phyloP scores from a whole-genome alignment of 2,329 filamentous ascomycete genomes.

The Colletotrichum higginsianum region DNA sequence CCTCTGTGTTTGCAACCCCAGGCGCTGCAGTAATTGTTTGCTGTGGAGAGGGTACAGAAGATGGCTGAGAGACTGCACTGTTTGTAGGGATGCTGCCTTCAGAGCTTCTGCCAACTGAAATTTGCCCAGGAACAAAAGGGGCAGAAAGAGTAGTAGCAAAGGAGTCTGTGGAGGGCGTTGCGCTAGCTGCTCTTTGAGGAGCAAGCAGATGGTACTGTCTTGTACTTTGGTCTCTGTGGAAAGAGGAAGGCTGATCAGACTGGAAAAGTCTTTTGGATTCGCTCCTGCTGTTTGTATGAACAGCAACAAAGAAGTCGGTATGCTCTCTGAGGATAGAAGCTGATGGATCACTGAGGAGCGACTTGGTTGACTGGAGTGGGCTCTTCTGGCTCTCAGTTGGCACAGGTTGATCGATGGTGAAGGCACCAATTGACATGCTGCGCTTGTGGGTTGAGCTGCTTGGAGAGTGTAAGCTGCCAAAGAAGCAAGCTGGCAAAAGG shows the following conservation, averaged over 20 bases:
- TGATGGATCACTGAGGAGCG: background rate
- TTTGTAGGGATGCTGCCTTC: background rate
- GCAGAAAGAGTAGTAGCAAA: constrained; percentile 18
- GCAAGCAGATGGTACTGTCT: background rate
- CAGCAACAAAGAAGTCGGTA: constrained; percentile 22
- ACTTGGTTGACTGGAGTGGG: constrained; percentile 3
- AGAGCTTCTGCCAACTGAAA: background rate
- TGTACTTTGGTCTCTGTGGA: background rate
- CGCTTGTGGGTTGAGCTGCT: background rate
- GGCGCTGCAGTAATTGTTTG: background rate
- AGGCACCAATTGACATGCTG: constrained; percentile 1
- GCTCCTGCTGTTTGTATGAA: constrained; percentile 12
- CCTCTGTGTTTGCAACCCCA: background rate
- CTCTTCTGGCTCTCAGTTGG: background rate
- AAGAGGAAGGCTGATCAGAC: constrained; percentile 2
- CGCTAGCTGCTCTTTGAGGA: constrained; percentile 20
- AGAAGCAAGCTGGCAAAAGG: constrained; percentile 25
- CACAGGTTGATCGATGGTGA: constrained; percentile 9
- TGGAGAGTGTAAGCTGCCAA: constrained; percentile 19
- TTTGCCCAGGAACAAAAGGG: background rate
- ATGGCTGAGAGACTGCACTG: background rate
- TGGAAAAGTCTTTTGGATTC: constrained; percentile 4
- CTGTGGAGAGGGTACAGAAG: background rate
- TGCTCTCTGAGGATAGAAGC: background rate
- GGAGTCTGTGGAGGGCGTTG: background rate